Percentiles rank a stretch among this genome's conserved stretches.
Evolutionary conservation across 345 rosid species (phyloP).

Genomic region (Aquilaria malaccensis): DNA sequence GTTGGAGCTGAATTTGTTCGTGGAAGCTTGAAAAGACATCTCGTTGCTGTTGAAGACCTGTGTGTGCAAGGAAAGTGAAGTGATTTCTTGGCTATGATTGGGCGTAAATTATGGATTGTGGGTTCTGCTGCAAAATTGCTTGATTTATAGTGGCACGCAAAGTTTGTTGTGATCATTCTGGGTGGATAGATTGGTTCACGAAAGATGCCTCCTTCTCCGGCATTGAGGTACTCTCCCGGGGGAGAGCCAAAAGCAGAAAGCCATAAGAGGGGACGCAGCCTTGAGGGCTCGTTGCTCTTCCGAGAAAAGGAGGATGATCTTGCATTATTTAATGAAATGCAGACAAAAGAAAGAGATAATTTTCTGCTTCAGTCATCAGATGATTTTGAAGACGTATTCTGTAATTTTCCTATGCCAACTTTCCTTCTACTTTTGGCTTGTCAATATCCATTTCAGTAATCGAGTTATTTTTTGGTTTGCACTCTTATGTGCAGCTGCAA

Average conservation of each 20-base stretch:
- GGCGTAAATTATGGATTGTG: constrained; percentile 17
- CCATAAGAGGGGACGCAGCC: constrained; percentile 70
- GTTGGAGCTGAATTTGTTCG: constrained; percentile 4
- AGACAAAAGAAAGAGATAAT: constrained; percentile 66
- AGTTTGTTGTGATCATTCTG: constrained; percentile 15
- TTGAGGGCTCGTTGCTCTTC: constrained; percentile 56
- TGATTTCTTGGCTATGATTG: neutral
- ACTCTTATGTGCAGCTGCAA: constrained; percentile 47
- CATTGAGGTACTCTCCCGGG: constrained; percentile 68
- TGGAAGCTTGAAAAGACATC: constrained; percentile 1
- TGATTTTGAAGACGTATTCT: constrained; percentile 76
- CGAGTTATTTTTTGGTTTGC: constrained; percentile 16
- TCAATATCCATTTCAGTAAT: neutral
- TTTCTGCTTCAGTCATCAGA: constrained; percentile 81
- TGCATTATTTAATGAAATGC: constrained; percentile 84
- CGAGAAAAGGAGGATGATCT: constrained; percentile 86
- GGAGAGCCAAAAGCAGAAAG: constrained; percentile 51
- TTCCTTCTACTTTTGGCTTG: constrained; percentile 13
- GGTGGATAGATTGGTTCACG: constrained; percentile 8
- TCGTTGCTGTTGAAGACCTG: neutral
- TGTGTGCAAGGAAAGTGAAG: neutral
- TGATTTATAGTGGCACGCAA: constrained; percentile 3
- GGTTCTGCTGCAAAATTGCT: constrained; percentile 8
- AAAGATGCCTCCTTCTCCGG: constrained; percentile 90
- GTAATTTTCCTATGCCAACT: constrained; percentile 34